A percentile compares a stretch with the other conserved stretches of the same genome.
Conservation (phyloP, 805 yeast genomes). For the Pichia thaimueangensis region DNA sequence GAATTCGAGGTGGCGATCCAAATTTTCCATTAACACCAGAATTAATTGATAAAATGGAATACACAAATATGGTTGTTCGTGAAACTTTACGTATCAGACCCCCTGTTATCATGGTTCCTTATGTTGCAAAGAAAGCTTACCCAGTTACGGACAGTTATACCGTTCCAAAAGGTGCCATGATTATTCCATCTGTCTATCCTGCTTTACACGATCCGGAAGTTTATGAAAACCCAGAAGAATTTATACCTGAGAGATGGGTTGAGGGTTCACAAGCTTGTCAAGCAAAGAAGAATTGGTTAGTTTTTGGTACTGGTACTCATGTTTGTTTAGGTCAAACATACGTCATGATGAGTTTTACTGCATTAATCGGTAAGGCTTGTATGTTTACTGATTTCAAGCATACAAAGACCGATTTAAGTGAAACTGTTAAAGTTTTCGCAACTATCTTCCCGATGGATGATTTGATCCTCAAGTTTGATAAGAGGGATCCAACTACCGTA, state of each 20-base stretch:
- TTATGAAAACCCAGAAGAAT: constrained; percentile 89
- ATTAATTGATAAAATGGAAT: constrained; percentile 77
- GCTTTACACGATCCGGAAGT: constrained; percentile 97
- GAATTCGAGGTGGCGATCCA: constrained; percentile 75
- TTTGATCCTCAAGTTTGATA: constrained; percentile 67
- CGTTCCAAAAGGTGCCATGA: constrained; percentile 96
- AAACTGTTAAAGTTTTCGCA: constrained; percentile 92
- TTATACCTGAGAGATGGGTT: constrained; percentile 93
- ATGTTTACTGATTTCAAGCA: constrained; percentile 77
- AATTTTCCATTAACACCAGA: constrained; percentile 54
- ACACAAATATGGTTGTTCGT: constrained; percentile 85
- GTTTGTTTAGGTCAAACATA: constrained; percentile 93
- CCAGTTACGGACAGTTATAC: constrained; percentile 79
- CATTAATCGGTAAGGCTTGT: constrained; percentile 85
- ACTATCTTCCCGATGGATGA: constrained; percentile 98
- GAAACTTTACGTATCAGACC: constrained; percentile 94
- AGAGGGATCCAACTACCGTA: constrained; percentile 46
- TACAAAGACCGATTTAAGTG: constrained; percentile 75
- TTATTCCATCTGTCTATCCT: constrained; percentile 92
- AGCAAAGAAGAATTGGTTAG: constrained; percentile 88
- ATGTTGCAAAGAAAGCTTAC: constrained; percentile 80
- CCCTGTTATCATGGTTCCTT: constrained; percentile 97
- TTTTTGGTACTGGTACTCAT: constrained; percentile 96
- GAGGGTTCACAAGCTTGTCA: constrained; percentile 69
- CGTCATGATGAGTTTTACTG: constrained; percentile 84